These are phyloP conservation scores for Recurvomyces mirabilis DNA, from an alignment of 495 filamentous ascomycete species.

Conservation along the genomic window DNA sequence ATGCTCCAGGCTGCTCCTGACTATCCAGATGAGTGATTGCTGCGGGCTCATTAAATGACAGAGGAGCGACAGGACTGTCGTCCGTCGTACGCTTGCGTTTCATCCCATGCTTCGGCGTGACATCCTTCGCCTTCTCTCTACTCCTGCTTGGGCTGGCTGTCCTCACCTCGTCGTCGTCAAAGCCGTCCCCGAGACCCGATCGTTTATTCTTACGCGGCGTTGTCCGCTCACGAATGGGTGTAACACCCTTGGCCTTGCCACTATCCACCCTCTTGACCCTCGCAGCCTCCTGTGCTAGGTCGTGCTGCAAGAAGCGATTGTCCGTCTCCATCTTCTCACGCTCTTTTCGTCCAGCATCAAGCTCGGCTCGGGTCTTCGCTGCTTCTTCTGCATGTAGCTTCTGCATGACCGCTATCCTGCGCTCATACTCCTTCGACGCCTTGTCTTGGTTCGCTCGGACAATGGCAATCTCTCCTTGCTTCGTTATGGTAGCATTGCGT, in stretches of 20 bases:
- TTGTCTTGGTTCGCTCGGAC: constrained; percentile 53
- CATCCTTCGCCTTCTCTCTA: constrained; percentile 34
- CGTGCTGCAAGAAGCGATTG: constrained; percentile 53
- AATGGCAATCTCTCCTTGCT: constrained; percentile 57
- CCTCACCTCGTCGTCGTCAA: constrained; percentile 59
- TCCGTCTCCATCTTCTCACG: constrained; percentile 51
- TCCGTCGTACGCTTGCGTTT: constrained; percentile 53
- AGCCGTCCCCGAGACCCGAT: constrained; percentile 56
- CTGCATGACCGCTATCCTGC: constrained; percentile 39
- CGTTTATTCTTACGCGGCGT: constrained; percentile 50
- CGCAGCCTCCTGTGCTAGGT: constrained; percentile 47
- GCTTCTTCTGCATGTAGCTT: constrained; percentile 44
- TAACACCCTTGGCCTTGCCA: constrained; percentile 27
- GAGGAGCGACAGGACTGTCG: constrained; percentile 41
- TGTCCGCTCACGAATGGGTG: constrained; percentile 26
- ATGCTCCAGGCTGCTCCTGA: constrained; percentile 2
- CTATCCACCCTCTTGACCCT: constrained; percentile 32
- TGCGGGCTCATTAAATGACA: constrained; percentile 24
- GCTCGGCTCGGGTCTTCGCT: constrained; percentile 43
- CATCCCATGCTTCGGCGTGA: constrained; percentile 46
- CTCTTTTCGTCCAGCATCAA: constrained; percentile 46
- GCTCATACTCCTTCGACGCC: constrained; percentile 45
- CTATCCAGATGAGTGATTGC: constrained; percentile 2
- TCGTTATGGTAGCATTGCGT: constrained; percentile 39
- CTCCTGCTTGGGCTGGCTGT: constrained; percentile 48